Base-by-base conservation (phyloP, 2,329 filamentous ascomycete genomes). In the Colletotrichum chrysophilum region DNA sequence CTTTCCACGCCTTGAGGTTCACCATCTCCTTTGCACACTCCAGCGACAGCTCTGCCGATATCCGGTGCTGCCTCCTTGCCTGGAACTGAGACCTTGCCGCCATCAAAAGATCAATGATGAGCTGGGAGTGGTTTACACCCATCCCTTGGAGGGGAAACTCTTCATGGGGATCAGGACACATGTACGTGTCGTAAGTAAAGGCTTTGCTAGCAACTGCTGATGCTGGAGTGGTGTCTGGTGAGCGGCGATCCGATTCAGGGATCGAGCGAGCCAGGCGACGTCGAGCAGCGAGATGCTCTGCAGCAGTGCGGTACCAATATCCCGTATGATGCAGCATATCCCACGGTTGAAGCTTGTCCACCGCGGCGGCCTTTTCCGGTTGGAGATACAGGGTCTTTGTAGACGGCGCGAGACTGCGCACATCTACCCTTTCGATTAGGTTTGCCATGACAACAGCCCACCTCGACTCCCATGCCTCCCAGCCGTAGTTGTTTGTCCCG, bases 391-490 rank as follows among this genome's bases (percentile, higher is more conserved):
- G 82, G 16, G 83, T 80, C 66, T 81, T 81, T 2, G 85, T 86
- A 3, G 84, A 83, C 2, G 88, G 85, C 3, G 84, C 84, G 21
- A 93, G 84, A 38, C 89, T 89, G 4, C 86, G 85, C 14, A 92
- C 85, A 24, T 88, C 86, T 30, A 88, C 85, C 76, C 87, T 90
- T 76, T 91, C 88, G 21, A 93, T 88, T 76, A 93, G 81, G 60
- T 91, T 87, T 3, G 91, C 91, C 92, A 93, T 93, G 14, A 92
- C 85, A 26, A 86, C 86, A 18, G 91, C 89, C 92, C 92, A 93
- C 71, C 94, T 91, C 55, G 95, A 93, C 85, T 98, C 94, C 96
- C 96, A 99, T 3, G 96, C 96, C 80, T 95, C 91, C 95, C 96
- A 98, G 7, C 95, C 95, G 83, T 98, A 98, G 78, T 95, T 98